Evolutionary conservation across 768 basidiomycete species (phyloP).

Genomic region (Pseudohyphozyma bogoriensis): DNA sequence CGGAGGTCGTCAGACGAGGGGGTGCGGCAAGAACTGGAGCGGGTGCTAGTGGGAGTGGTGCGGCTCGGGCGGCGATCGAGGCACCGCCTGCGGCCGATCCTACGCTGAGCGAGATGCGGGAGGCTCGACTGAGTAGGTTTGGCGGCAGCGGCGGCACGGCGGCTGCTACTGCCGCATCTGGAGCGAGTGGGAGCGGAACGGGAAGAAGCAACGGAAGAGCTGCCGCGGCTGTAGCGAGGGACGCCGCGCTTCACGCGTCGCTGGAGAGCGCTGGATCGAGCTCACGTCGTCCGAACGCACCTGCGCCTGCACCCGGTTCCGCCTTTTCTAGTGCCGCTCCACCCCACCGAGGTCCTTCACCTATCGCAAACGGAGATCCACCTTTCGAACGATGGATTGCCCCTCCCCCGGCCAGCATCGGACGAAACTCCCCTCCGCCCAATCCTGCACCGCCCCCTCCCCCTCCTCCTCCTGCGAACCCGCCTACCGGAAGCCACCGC

Average conservation of each 20-base stretch:
- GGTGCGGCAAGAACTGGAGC: not conserved
- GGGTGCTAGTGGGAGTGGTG: not conserved
- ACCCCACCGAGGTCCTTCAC: not conserved
- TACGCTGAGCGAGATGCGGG: not conserved
- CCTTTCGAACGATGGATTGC: not conserved
- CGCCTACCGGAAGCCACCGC: slow-evolving; percentile 11
- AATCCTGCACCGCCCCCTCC: not conserved
- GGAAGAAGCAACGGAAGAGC: too few relatives aligned
- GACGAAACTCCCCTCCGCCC: not conserved
- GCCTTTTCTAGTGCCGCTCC: too few relatives aligned
- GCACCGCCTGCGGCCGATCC: not conserved
- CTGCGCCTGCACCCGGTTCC: too few relatives aligned
- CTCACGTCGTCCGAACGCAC: too few relatives aligned
- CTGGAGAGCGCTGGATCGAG: too few relatives aligned
- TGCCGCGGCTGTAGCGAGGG: too few relatives aligned
- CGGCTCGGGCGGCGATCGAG: not conserved
- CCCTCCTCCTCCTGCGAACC: not conserved
- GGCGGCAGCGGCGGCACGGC: too few relatives aligned
- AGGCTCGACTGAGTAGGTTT: not conserved
- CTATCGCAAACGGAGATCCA: not conserved
- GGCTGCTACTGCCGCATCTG: not conserved
- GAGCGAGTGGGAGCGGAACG: too few relatives aligned
- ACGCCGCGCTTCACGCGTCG: too few relatives aligned
- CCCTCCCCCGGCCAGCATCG: too few relatives aligned
- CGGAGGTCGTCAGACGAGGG: not conserved